Evolutionary conservation across 192 early-diverging fungal genomes (phyloP), one percentile per base, ranked within the genome.

Genomic region (Tieghemiomyces parasiticus): DNA sequence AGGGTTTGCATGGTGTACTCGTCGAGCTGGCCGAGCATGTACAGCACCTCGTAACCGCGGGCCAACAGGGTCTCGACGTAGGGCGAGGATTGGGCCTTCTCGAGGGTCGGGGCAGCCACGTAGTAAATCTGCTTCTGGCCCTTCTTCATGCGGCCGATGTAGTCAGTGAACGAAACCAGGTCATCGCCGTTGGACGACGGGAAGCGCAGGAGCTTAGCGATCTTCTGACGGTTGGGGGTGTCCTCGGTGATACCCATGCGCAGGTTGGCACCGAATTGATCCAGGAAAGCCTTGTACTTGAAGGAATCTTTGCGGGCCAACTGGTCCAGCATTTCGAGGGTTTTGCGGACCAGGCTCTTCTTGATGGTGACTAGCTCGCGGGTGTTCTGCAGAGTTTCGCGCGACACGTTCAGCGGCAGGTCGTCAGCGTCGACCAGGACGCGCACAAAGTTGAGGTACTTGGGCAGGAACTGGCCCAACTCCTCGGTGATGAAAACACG

Each of bases 401-500:
- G 85, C 6, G 94, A 97, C 20, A 99, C 91, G 61, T 97, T 97
- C 49, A 99, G 74, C n/a, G 96, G 94, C 59, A 97, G 71, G 65
- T 99, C 94, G 68, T 97, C 93, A 1, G 89, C 86, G 74, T 99
- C 96, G 14, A 99, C 86, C 44, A 99, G 70, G 38, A 89, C 96
- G 72, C 86, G 84, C 64, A 99, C 60, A 73, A 99, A 99, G n/a
- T 76, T 75, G 26, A 97, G 78, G 81, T 84, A 99, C 59, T 83
- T 78, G 46, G 96, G 94, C 59, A 97, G 69, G 55, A 99, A 85
- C 35, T 89, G 87, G 45, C 65, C 63, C 38, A 85, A 76, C 34
- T 96, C 95, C 52, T 97, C 90, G 53, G 93, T 95, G 63, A 99
- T 97, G 69, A 97, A 95, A 14, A 99, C 92, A 52, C 90, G 84